These are phyloP conservation scores for Logfia minima DNA, from an alignment of 129 eudicot genomes.

Conservation along the genomic window DNA sequence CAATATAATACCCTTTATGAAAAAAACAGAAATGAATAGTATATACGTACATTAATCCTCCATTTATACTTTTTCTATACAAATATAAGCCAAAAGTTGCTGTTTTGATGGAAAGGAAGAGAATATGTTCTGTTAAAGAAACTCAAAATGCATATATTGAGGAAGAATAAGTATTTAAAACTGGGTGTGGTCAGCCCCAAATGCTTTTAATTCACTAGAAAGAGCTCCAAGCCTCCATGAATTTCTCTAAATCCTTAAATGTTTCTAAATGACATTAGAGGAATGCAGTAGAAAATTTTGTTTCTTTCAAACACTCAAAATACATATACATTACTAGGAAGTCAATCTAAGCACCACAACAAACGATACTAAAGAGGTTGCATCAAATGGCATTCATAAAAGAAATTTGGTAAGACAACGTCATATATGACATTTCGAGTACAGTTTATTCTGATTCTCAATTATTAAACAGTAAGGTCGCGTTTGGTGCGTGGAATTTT, in stretches of 20 bases:
- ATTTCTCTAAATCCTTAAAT: no score
- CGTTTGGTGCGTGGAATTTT: no score
- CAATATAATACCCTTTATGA: background rate
- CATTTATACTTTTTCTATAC: background rate
- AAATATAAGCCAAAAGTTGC: background rate
- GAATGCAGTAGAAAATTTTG: background rate
- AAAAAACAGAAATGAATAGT: background rate
- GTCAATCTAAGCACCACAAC: background rate
- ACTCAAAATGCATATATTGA: constrained; percentile 10
- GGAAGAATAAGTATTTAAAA: no score
- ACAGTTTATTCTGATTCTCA: constrained; percentile 14
- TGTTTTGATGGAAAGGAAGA: background rate
- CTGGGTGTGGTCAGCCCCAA: background rate
- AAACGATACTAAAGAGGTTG: background rate
- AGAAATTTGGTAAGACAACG: background rate
- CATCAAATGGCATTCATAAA: background rate
- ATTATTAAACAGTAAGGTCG: constrained; percentile 1
- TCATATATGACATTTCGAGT: constrained; percentile 5
- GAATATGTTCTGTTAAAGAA: constrained; percentile 5
- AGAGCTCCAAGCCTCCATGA: no score
- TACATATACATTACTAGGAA: background rate
- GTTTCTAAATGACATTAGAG: background rate
- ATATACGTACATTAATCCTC: background rate
- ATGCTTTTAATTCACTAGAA: background rate
- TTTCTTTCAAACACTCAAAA: background rate